Evolutionary conservation across 2,329 filamentous ascomycete genomes (phyloP).

Genomic region (Alternaria dauci): DNA sequence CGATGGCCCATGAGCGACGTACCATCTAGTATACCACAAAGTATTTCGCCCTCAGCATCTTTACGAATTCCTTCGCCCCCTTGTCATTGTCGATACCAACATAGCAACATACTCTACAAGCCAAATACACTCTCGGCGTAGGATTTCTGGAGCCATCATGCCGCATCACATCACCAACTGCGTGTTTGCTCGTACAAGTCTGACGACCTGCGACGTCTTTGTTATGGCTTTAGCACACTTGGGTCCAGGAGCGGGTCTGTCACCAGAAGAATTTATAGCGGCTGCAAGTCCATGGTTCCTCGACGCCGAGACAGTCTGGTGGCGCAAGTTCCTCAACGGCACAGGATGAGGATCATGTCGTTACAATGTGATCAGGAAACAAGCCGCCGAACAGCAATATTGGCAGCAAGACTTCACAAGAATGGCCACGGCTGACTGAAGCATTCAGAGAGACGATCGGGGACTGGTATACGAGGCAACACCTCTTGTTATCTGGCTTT

Average conservation of each 20-base stretch:
- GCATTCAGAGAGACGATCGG: too few species aligned
- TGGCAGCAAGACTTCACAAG: not conserved
- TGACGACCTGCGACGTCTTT: slow-evolving; percentile 47
- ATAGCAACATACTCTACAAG: not conserved
- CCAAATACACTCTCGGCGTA: not conserved
- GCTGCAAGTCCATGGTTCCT: slow-evolving; percentile 45
- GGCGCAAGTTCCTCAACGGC: slow-evolving; percentile 37
- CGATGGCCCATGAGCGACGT: not conserved
- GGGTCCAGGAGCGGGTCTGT: slow-evolving; percentile 26
- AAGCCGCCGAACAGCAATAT: too few species aligned
- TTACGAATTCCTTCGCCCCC: not conserved
- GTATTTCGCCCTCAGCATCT: not conserved
- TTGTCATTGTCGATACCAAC: not conserved
- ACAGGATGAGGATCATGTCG: slow-evolving; percentile 56
- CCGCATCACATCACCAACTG: slow-evolving; percentile 38
- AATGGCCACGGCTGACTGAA: not conserved
- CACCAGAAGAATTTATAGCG: slow-evolving; percentile 43
- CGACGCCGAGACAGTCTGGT: slow-evolving; percentile 47
- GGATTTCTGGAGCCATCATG: slow-evolving; percentile 23
- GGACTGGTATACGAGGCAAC: too few species aligned
- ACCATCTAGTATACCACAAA: not conserved
- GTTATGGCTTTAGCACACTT: slow-evolving; percentile 41
- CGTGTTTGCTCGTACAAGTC: slow-evolving; percentile 43
- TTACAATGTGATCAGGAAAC: not conserved
- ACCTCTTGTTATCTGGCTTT: not conserved